These are phyloP conservation scores for Cordyceps cateniannulata DNA, from an alignment of 2,329 filamentous ascomycete species.

Conservation along the genomic window DNA sequence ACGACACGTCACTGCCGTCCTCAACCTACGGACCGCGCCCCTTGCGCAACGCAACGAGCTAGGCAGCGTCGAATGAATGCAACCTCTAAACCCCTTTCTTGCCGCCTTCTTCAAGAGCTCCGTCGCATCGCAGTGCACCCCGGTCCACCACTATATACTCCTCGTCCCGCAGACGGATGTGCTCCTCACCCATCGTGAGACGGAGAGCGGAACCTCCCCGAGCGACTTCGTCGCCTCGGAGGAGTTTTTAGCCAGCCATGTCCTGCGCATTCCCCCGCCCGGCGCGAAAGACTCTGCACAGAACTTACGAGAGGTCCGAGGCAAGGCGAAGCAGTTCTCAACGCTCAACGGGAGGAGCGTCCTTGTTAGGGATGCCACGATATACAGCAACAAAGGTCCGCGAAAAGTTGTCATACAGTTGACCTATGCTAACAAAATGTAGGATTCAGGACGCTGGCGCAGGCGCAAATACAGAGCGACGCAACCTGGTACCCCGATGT, in stretches of 20 bases:
- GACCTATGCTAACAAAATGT: conserved; percentile 4
- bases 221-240: conserved; percentile 80
- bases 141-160: conserved; percentile 85
- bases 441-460: conserved; percentile 89
- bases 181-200: conserved; percentile 79
- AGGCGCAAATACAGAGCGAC: conserved; percentile 81
- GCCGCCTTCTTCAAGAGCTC: conserved; percentile 98
- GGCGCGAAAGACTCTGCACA: conserved; percentile 49
- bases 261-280: conserved; percentile 69
- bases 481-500: conserved; percentile 81
- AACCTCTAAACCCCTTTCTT: conserved; percentile 97
- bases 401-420: background rate
- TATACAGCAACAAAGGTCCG: conserved; percentile 94
- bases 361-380: conserved; percentile 84
- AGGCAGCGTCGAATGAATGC: conserved; percentile 54
- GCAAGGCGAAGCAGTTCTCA: conserved; percentile 89
- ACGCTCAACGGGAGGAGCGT: conserved; percentile 91
- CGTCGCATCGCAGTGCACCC: conserved; percentile 83
- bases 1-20: background rate
- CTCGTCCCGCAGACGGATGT: conserved; percentile 92
- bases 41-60: conserved; percentile 1
- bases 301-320: conserved; percentile 76
- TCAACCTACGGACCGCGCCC: background rate
- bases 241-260: conserved; percentile 95
- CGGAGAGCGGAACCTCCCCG: conserved; percentile 71